Percentiles rank a stretch among this genome's conserved stretches.
phyloP scores from a whole-genome alignment of 148 eudicot genomes.

The Persicaria maculosa region DNA sequence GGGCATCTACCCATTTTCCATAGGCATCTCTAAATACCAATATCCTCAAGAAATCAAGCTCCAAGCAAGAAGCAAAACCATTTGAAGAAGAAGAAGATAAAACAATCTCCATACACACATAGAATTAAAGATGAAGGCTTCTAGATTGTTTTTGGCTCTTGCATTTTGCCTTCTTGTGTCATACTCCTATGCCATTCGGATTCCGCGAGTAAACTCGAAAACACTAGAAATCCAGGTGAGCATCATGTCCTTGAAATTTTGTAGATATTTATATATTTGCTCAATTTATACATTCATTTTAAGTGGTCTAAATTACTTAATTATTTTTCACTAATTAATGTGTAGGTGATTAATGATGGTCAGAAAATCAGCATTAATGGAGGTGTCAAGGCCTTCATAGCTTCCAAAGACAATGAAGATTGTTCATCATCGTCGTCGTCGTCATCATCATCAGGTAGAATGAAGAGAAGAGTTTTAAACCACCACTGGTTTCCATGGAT shows the following conservation, averaged over 20 bases:
- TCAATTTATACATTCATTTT: not conserved
- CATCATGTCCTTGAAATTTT: not conserved
- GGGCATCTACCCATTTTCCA: not conserved
- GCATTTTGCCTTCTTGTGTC: not conserved
- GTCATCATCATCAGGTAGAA: constrained; percentile 10
- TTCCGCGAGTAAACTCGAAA: not conserved
- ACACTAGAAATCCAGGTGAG: not conserved
- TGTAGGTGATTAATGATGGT: not conserved
- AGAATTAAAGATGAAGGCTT: not conserved
- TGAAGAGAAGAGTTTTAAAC: constrained; percentile 13
- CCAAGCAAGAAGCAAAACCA: not conserved
- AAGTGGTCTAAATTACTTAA: not conserved
- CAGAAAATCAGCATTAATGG: not conserved
- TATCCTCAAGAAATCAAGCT: not conserved
- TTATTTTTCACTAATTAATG: not conserved
- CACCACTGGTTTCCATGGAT: constrained; percentile 41
- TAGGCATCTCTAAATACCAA: not conserved
- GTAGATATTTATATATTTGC: not conserved
- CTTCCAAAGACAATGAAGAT: constrained; percentile 6
- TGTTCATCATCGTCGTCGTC: constrained; percentile 8
- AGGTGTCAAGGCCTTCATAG: not conserved
- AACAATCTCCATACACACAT: not conserved
- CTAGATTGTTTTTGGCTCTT: not conserved
- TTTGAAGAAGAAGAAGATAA: not conserved
- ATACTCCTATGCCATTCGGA: not conserved